Evolutionary conservation across 2,329 filamentous ascomycete genomes (phyloP).

Genomic region (Nothophoma quercina): DNA sequence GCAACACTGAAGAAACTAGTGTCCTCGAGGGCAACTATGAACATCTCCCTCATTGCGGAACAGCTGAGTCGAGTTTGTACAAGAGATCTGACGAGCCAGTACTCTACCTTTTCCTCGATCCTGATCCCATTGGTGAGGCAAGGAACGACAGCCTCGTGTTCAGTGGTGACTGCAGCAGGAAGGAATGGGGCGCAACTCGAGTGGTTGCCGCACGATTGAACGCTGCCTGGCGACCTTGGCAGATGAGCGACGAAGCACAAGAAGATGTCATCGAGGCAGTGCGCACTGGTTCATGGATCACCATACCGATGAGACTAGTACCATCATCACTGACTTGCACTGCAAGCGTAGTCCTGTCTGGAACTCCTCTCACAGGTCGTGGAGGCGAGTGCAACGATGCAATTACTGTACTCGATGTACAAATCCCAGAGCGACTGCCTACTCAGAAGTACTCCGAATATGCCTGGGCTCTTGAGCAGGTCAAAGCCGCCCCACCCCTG

Average conservation of each 20-base stretch:
- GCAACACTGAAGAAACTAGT: conserved; percentile 30
- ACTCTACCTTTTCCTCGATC: conserved; percentile 67
- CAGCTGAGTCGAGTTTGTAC: conserved; percentile 63
- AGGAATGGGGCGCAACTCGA: conserved; percentile 58
- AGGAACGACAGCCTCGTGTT: conserved; percentile 65
- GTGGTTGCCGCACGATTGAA: conserved; percentile 57
- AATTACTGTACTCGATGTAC: conserved; percentile 32
- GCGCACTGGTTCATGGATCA: conserved; percentile 21
- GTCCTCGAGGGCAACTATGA: conserved; percentile 61
- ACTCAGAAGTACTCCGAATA: conserved; percentile 18
- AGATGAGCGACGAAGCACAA: conserved; percentile 10
- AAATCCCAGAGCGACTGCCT: conserved; percentile 9
- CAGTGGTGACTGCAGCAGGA: conserved; percentile 56
- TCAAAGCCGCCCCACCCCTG: conserved; percentile 25
- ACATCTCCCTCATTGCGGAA: conserved; percentile 64
- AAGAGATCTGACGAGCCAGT: conserved; percentile 46
- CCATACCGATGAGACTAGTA: conserved; percentile 9
- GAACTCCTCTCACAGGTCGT: not conserved
- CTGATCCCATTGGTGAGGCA: conserved; percentile 56
- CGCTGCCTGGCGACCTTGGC: conserved; percentile 40
- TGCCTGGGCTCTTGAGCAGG: conserved; percentile 33
- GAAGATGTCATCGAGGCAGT: conserved; percentile 8
- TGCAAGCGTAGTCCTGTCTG: conserved; percentile 8
- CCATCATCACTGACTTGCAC: conserved; percentile 3
- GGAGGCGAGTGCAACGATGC: conserved; percentile 25